Evolutionary conservation across 495 filamentous ascomycete species (phyloP).

Genomic region (Immersiella caudata): DNA sequence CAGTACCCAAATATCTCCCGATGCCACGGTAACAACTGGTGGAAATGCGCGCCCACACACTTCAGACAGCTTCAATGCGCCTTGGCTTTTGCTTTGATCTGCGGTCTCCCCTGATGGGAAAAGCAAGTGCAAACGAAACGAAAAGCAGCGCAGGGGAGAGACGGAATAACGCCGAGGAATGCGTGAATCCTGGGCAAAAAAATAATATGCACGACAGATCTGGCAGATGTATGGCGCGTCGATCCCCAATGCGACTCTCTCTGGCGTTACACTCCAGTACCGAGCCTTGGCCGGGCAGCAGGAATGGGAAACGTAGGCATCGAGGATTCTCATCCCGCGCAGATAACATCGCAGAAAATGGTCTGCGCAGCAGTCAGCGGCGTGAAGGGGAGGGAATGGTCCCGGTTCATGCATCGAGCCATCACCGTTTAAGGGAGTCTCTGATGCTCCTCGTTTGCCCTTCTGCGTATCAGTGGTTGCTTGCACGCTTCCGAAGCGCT

Average conservation of each 20-base stretch:
- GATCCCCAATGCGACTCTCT: constrained; percentile 41
- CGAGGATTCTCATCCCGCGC: neutral
- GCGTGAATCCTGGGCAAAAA: constrained; percentile 9
- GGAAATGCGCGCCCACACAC: neutral
- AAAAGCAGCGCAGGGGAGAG: neutral
- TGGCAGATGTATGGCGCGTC: constrained; percentile 41
- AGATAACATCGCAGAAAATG: too few relatives aligned
- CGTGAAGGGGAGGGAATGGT: neutral
- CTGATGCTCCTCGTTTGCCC: neutral
- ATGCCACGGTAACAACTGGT: too few relatives aligned
- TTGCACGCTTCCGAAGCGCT: constrained; percentile 13
- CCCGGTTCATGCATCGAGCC: neutral
- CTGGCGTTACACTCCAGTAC: constrained; percentile 17
- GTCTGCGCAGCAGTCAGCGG: too few relatives aligned
- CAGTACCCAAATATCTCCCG: too few relatives aligned
- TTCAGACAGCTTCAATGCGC: neutral
- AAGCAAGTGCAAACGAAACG: constrained; percentile 13
- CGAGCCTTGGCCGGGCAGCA: constrained; percentile 1
- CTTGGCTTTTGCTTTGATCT: neutral
- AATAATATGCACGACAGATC: constrained; percentile 41
- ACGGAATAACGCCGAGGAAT: constrained; percentile 10
- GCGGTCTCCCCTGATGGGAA: neutral
- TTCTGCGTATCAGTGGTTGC: neutral
- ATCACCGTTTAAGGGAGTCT: neutral
- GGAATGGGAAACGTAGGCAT: neutral